Evolutionary conservation across 768 basidiomycete species (phyloP), one percentile per base, ranked within the genome.

Genomic region (Macrolepiota dolichaula): DNA sequence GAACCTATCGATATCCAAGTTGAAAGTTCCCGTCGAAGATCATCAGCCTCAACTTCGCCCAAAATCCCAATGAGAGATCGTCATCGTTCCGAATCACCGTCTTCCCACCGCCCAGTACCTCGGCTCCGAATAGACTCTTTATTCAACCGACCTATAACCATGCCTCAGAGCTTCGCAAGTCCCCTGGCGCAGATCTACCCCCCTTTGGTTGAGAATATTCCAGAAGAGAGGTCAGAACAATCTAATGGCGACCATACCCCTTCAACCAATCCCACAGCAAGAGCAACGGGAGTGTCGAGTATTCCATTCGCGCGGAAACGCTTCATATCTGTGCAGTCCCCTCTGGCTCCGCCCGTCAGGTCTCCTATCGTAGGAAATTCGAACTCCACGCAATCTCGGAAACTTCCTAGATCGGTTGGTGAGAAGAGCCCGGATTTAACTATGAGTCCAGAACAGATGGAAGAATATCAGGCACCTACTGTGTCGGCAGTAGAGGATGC

Each of bases 171-270:
- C 52, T 75, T 77, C 32, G 7, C 27, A 29, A 88, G 87, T 67
- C 91, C 92, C 15, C 78, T 93, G 2, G 89, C 89, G 1, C 89
- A 91, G 68, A 76, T 91, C 13, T 93, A 83, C 69, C 87, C 87
- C 58, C 88, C 90, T 12, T 63, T 92, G 19, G 56, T 85, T 5
- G 73, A 89, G 15, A 83, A 86, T 54, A 47, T 55, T 9, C 44
- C 42, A 5, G 59, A 49, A 46, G 59, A 49, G 29, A 35, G 27
- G 9, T 19, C 47, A 38, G 32, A 24, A 17, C 42, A 11, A 22
- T 13, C 13, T n/a, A 44, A 50, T 10, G 5, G 15, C 13, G 44
- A 47, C 12, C 19, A 51, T 6, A 35, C 36, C 44, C 24, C 47
- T 35, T 11, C 38, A n/a, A 47, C 44, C 27, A 52, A 35, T 4